A percentile compares a stretch with the other conserved stretches of the same genome.
These are phyloP conservation scores for Phlebopus sp. DNA, from an alignment of 1,284 basidiomycete genomes.

Conservation along the genomic window DNA sequence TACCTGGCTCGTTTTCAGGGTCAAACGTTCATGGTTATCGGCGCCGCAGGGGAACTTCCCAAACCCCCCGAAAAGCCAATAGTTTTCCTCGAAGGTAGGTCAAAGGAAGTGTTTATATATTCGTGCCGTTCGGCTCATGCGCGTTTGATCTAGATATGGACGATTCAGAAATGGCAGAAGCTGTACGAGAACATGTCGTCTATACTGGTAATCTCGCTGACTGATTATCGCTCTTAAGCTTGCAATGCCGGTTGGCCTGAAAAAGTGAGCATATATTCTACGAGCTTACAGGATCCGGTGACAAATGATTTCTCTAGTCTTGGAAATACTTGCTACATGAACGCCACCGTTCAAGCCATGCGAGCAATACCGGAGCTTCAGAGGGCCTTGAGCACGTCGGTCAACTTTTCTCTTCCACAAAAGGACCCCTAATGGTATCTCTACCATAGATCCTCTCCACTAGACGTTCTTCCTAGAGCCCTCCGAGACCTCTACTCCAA, in stretches of 20 bases:
- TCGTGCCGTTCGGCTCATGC: constrained; percentile 8
- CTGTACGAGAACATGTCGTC: constrained; percentile 44
- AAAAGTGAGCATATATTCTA: constrained; percentile 44
- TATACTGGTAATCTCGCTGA: constrained; percentile 8
- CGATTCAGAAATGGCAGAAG: constrained; percentile 76
- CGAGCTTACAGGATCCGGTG: background rate
- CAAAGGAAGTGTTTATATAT: constrained; percentile 1
- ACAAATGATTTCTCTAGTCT: constrained; percentile 42
- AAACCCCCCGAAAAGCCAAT: constrained; percentile 78
- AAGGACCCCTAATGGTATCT: background rate
- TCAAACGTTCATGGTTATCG: constrained; percentile 85
- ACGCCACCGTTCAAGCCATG: constrained; percentile 90
- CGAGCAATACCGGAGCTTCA: constrained; percentile 89
- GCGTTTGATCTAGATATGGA: constrained; percentile 68
- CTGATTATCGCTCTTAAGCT: constrained; percentile 35
- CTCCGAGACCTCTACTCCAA: constrained; percentile 72
- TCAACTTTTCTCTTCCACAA: constrained; percentile 3
- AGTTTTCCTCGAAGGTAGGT: constrained; percentile 77
- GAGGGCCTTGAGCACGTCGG: constrained; percentile 59
- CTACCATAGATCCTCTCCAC: constrained; percentile 17
- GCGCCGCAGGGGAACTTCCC: constrained; percentile 88
- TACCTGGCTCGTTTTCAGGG: constrained; percentile 41
- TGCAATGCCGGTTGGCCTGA: constrained; percentile 67
- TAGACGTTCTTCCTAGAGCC: constrained; percentile 47
- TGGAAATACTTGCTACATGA: constrained; percentile 96